Percentiles rank a stretch among this genome's conserved stretches.
These are phyloP conservation scores for Cystobasidium onofrii DNA, from an alignment of 768 basidiomycete species.

Conservation along the genomic window DNA sequence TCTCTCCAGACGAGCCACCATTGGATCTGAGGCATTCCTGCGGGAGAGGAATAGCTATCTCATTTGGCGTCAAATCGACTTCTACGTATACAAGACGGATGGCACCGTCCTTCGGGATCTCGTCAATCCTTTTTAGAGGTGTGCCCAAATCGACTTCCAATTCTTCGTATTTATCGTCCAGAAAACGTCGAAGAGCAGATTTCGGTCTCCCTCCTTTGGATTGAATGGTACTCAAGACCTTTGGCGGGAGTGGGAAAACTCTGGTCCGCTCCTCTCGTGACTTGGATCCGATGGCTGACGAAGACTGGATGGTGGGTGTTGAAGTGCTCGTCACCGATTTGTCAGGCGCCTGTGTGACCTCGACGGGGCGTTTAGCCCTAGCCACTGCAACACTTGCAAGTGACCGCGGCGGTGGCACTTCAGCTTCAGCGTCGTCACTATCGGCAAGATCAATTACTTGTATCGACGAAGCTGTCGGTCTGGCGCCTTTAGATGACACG, in stretches of 20 bases:
- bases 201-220: not conserved
- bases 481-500: not conserved
- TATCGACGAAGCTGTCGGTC: not conserved
- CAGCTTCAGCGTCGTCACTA: not conserved
- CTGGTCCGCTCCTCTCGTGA: not conserved
- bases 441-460: not conserved
- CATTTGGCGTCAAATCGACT: not conserved
- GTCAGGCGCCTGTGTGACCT: no score
- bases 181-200: not conserved
- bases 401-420: not conserved
- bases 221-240: not conserved
- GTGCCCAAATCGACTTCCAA: not conserved
- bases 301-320: no score
- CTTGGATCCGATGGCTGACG: not conserved
- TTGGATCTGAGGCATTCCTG: not conserved
- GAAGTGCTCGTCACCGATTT: no score
- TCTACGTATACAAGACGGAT: conserved; percentile 1
- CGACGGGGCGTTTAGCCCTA: no score
- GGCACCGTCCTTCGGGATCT: not conserved
- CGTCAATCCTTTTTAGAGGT: not conserved
- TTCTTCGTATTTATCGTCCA: conserved; percentile 1
- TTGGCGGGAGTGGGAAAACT: not conserved
- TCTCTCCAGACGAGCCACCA: not conserved
- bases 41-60: not conserved
- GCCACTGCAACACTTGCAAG: no score